phyloP scores from a whole-genome alignment of 805 yeast genomes.

The Grigorovia jiainica region DNA sequence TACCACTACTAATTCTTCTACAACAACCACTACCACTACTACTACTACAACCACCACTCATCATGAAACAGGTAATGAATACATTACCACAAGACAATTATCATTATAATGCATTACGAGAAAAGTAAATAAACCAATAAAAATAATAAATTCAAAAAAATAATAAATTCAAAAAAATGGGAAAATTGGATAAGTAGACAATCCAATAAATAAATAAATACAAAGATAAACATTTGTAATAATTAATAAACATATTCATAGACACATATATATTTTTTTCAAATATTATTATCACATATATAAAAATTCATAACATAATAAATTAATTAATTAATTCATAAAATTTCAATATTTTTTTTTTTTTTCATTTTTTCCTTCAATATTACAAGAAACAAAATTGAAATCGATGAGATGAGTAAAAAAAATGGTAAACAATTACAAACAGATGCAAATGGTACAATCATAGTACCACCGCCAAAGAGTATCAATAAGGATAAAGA shows the following conservation, averaged over 20 bases:
- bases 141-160: too few relatives aligned
- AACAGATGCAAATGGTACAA: conserved; percentile 14
- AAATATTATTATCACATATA: too few relatives aligned
- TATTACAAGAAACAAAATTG: not conserved
- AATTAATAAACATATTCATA: conserved; percentile 1
- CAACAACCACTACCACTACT: not conserved
- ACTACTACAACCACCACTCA: not conserved
- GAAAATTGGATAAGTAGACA: conserved; percentile 13
- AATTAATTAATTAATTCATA: too few relatives aligned
- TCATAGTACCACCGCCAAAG: conserved; percentile 27
- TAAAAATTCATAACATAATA: too few relatives aligned
- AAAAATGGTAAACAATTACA: conserved; percentile 1
- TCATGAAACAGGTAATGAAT: not conserved
- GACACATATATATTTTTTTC: not conserved
- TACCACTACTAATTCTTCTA: conserved; percentile 2
- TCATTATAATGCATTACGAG: not conserved
- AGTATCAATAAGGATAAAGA: conserved; percentile 42
- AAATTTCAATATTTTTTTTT: too few relatives aligned
- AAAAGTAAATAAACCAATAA: too few relatives aligned
- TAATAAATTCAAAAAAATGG: too few relatives aligned
- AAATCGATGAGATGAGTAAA: conserved; percentile 1
- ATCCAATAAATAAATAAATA: not conserved
- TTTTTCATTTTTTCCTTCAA: conserved; percentile 1
- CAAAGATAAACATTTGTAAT: not conserved
- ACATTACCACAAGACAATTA: not conserved